phyloP scores from a whole-genome alignment of 2,329 filamentous ascomycete genomes.

The Camillea tinctor region DNA sequence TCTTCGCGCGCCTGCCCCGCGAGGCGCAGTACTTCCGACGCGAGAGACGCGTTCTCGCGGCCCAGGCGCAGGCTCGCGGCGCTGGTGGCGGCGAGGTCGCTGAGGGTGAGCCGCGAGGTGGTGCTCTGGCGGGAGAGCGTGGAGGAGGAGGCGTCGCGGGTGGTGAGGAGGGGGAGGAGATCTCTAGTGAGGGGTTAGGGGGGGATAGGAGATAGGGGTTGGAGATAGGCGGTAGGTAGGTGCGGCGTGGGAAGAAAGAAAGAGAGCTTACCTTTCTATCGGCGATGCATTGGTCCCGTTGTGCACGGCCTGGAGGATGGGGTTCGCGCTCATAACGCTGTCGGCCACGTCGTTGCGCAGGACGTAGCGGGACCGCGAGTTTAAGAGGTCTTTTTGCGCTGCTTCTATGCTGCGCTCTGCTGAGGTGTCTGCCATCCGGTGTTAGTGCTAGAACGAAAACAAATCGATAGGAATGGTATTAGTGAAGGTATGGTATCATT shows the following conservation, averaged over 20 bases:
- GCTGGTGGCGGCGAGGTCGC: constrained; percentile 56
- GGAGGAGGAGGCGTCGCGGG: constrained; percentile 66
- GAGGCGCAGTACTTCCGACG: constrained; percentile 61
- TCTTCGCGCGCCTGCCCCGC: constrained; percentile 54
- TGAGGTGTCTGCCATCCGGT: constrained; percentile 46
- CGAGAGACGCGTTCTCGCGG: constrained; percentile 61
- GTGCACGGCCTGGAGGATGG: constrained; percentile 76
- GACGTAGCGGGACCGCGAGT: constrained; percentile 68
- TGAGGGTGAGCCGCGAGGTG: constrained; percentile 49
- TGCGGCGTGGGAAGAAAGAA: neutral
- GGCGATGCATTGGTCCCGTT: constrained; percentile 61
- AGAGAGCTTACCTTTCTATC: constrained; percentile 60
- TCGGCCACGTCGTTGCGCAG: constrained; percentile 69
- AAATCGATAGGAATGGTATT: neutral
- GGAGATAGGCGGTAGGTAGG: neutral
- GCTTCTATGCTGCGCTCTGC: constrained; percentile 39
- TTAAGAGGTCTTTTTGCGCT: constrained; percentile 65
- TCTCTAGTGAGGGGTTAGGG: constrained; percentile 45
- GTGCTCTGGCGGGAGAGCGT: constrained; percentile 55
- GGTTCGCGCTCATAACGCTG: constrained; percentile 68
- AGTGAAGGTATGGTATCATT: neutral
- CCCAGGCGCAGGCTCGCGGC: constrained; percentile 56
- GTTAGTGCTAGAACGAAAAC: constrained; percentile 15
- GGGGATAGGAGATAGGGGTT: neutral
- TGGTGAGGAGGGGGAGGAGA: constrained; percentile 63